Conservation (phyloP, 257 asterid genomes). For the Salvia rosmarinus region DNA sequence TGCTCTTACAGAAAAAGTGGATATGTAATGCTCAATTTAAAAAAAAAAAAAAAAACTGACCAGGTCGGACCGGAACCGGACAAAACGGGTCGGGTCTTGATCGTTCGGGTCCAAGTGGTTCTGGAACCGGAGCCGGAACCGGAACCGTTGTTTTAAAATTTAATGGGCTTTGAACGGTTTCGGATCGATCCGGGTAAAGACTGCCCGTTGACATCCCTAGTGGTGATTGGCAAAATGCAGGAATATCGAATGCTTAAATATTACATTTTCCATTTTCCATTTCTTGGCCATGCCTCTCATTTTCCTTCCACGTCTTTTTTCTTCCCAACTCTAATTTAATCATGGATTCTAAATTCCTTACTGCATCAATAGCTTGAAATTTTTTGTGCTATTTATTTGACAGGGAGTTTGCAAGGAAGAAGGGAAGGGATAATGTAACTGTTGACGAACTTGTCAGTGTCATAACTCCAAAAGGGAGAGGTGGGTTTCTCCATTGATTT, state of each 20-base stretch:
- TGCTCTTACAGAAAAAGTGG: too few relatives aligned
- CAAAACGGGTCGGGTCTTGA: too few relatives aligned
- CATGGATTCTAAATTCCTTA: conserved; percentile 1
- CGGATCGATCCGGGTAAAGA: too few relatives aligned
- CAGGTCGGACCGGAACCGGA: too few relatives aligned
- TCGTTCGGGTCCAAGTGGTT: too few relatives aligned
- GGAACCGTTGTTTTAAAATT: too few relatives aligned
- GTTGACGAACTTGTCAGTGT: conserved; percentile 70
- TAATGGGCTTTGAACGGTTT: too few relatives aligned
- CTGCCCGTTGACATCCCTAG: too few relatives aligned
- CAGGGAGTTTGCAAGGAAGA: conserved; percentile 67
- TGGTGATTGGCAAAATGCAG: not conserved
- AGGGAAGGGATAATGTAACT: conserved; percentile 73
- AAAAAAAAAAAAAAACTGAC: too few relatives aligned
- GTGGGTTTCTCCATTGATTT: conserved; percentile 41
- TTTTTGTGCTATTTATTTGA: conserved; percentile 32
- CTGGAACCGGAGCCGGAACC: too few relatives aligned
- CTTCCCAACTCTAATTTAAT: not conserved
- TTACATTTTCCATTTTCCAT: not conserved
- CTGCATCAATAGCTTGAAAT: conserved; percentile 19
- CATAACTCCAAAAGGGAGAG: conserved; percentile 82
- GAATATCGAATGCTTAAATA: not conserved
- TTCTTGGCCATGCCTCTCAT: not conserved
- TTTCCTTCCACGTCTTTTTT: not conserved
- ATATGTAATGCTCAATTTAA: too few relatives aligned